Evolutionary conservation across 1,284 basidiomycete species (phyloP), one percentile per base, ranked within the genome.

Genomic region (Coniophora puteana): DNA sequence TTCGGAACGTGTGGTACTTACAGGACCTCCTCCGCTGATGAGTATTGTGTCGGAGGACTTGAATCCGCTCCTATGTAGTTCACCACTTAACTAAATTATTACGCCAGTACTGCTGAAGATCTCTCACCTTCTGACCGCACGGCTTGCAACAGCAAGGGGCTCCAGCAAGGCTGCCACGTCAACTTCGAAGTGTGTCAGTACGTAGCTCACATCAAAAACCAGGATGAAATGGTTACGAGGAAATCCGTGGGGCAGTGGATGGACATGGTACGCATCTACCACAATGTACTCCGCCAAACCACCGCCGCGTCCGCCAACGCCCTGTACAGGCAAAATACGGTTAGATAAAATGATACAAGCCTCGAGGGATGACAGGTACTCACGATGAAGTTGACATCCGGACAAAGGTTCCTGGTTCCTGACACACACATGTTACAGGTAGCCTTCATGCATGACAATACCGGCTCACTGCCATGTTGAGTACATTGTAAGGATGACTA

Each of bases 141-240:
- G 58, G 51, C 62, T 60, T 1, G 55, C 59, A 2, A 66, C 60
- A 0, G 62, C 51, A 2, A 66, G 44, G 1, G 63, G 63, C 43
- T 66, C 60, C 14, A 58, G 46, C 45, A 66, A 47, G 7, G 59
- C 59, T n/a, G 55, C 59, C 3, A 57, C 36, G 8, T 64, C 50
- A 36, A 59, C 55, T 59, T n/a, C n/a, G n/a, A n/a, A n/a, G n/a
- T n/a, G n/a, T n/a, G n/a, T n/a, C n/a, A n/a, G n/a, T n/a, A n/a
- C n/a, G n/a, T n/a, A n/a, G n/a, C n/a, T n/a, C n/a, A n/a, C n/a
- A n/a, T n/a, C n/a, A n/a, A n/a, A n/a, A n/a, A 20, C 38, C 8
- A 34, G 28, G n/a, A 11, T 10, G 40, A 36, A 26, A 23, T 24
- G 32, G 49, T 39, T 46, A 54, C 58, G 45, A 8, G 51, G 42